Percentiles rank a stretch among this genome's conserved stretches.
Evolutionary conservation across 2,329 filamentous ascomycete species (phyloP).

Genomic region (Trichoderma afroharzianum): DNA sequence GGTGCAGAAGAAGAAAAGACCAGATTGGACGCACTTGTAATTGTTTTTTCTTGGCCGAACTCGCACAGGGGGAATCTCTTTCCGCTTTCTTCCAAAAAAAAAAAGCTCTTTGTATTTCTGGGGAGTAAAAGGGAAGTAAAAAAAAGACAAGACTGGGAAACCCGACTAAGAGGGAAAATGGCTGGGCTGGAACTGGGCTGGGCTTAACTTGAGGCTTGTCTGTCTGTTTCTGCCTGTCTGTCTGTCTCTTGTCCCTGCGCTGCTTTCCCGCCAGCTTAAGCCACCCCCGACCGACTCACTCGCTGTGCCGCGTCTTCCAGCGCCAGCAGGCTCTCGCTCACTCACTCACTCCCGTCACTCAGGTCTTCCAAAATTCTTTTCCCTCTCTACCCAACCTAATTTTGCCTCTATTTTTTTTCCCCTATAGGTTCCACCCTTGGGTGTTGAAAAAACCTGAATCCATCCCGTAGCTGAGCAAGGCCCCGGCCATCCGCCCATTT

Average conservation of each 20-base stretch:
- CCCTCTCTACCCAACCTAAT: not conserved
- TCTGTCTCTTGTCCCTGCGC: not conserved
- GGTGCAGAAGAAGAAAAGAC: not conserved
- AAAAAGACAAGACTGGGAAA: not conserved
- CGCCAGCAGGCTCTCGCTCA: not conserved
- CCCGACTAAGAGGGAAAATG: not conserved
- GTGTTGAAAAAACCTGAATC: not conserved
- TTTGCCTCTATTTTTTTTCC: not conserved
- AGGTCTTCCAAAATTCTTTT: too few species aligned
- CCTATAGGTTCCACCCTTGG: not conserved
- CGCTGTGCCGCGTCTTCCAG: not conserved
- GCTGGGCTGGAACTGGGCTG: not conserved
- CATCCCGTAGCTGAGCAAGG: not conserved
- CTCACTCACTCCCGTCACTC: not conserved
- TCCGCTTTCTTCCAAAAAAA: not conserved
- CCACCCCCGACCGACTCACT: not conserved
- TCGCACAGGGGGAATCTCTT: not conserved
- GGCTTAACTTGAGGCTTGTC: not conserved
- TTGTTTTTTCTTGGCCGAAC: not conserved
- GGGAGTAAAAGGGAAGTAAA: not conserved
- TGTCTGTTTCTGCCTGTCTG: not conserved
- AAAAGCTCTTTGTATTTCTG: not conserved
- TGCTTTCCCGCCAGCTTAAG: not conserved
- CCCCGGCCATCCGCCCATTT: not conserved
- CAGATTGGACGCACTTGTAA: not conserved